phyloP scores from a whole-genome alignment of 2,329 filamentous ascomycete species.

The Xylaria sp. region DNA sequence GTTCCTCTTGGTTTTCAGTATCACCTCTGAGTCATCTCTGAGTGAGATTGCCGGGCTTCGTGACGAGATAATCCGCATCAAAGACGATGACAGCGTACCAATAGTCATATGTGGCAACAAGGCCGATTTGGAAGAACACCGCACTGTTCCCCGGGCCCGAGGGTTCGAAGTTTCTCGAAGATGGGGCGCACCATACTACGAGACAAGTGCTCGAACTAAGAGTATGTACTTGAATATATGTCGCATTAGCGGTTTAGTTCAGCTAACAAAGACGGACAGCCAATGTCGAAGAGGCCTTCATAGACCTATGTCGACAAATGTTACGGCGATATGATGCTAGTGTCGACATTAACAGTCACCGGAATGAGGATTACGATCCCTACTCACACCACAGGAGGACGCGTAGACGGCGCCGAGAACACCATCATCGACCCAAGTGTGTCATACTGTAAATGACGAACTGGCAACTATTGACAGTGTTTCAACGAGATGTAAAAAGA shows the following conservation, averaged over 20 bases:
- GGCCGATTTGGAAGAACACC: constrained; percentile 87
- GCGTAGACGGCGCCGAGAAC: constrained; percentile 48
- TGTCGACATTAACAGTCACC: constrained; percentile 49
- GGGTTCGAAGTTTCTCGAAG: constrained; percentile 87
- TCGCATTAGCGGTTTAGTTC: background rate
- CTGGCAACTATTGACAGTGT: background rate
- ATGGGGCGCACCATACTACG: constrained; percentile 92
- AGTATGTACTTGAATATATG: constrained; percentile 56
- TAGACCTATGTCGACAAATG: constrained; percentile 86
- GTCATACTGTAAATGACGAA: constrained; percentile 55
- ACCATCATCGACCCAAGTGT: constrained; percentile 54
- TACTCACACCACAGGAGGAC: constrained; percentile 49
- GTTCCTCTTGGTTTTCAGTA: constrained; percentile 91
- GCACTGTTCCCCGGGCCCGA: constrained; percentile 78
- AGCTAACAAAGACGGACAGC: constrained; percentile 54
- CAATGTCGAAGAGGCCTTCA: constrained; percentile 91
- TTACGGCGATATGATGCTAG: constrained; percentile 74
- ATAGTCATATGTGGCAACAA: constrained; percentile 95
- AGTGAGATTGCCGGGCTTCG: constrained; percentile 82
- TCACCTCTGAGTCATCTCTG: constrained; percentile 85
- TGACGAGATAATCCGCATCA: constrained; percentile 91
- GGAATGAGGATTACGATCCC: constrained; percentile 56
- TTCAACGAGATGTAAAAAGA: background rate
- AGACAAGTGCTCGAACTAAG: constrained; percentile 83
- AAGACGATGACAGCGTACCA: constrained; percentile 84